Conservation (phyloP, 2,329 filamentous ascomycete genomes). For the Talaromyces sp. region DNA sequence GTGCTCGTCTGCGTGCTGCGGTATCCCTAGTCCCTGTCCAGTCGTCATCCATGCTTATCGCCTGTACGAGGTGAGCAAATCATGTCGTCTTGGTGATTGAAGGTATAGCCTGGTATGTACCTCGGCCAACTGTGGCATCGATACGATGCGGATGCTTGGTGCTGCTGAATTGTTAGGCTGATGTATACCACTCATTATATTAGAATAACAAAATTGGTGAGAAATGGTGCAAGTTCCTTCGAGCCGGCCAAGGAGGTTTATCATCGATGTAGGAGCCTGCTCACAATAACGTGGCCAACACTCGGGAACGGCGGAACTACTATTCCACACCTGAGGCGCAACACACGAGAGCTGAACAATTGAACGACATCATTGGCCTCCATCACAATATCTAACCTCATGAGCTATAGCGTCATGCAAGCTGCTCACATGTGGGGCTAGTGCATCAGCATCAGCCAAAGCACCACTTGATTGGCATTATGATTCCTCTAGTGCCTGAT, state of each 20-base stretch:
- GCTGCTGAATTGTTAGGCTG: slow-evolving; percentile 12
- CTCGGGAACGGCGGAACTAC: too few species aligned
- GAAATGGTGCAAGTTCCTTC: background rate
- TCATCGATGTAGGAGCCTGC: too few species aligned
- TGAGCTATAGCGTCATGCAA: slow-evolving; percentile 3
- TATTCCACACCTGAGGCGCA: too few species aligned
- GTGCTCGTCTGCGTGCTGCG: slow-evolving; percentile 37
- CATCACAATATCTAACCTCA: background rate
- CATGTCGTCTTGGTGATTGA: slow-evolving; percentile 10
- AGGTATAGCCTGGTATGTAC: slow-evolving; percentile 20
- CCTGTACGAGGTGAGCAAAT: slow-evolving; percentile 30
- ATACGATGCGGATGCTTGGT: slow-evolving; percentile 24
- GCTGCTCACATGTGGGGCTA: slow-evolving; percentile 5
- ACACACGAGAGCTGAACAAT: too few species aligned
- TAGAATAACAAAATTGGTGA: background rate
- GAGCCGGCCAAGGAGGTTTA: too few species aligned
- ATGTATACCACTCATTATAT: slow-evolving; percentile 1
- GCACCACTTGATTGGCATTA: too few species aligned
- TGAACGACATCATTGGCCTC: too few species aligned
- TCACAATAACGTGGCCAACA: too few species aligned
- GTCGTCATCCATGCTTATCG: slow-evolving; percentile 37
- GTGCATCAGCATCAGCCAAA: background rate
- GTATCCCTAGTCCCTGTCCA: slow-evolving; percentile 45
- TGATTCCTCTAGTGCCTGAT: too few species aligned
- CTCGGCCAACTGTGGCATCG: slow-evolving; percentile 38